Percentiles rank a stretch among this genome's conserved stretches.
phyloP scores from a whole-genome alignment of 2,329 filamentous ascomycete species.

The Claviceps maximensis region DNA sequence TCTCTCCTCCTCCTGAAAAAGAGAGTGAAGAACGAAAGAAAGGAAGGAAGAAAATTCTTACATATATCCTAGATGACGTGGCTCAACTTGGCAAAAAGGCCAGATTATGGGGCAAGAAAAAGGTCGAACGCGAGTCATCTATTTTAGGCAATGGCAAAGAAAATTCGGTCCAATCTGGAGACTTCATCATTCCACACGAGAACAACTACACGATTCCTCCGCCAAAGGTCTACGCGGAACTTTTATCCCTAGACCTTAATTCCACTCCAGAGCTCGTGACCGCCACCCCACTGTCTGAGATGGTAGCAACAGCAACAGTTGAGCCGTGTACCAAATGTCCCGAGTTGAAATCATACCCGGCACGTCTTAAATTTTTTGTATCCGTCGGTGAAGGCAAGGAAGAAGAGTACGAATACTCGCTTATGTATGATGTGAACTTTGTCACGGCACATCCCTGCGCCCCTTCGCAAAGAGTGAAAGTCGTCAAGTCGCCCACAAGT shows the following conservation, averaged over 20 bases:
- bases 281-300: conserved; percentile 30
- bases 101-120: conserved; percentile 47
- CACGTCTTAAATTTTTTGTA: conserved; percentile 22
- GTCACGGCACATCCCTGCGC: conserved; percentile 54
- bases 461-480: conserved; percentile 41
- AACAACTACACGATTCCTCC: conserved; percentile 36
- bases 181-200: conserved; percentile 49
- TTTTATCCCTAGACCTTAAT: conserved; percentile 38
- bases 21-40: neutral
- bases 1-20: too few species aligned
- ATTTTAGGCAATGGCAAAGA: conserved; percentile 46
- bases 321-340: conserved; percentile 20
- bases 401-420: conserved; percentile 28
- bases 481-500: conserved; percentile 45
- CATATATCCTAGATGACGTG: conserved; percentile 28
- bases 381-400: conserved; percentile 25
- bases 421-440: conserved; percentile 49
- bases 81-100: conserved; percentile 39
- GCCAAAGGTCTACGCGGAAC: conserved; percentile 33
- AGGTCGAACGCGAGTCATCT: conserved; percentile 45
- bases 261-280: conserved; percentile 29
- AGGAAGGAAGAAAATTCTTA: neutral
- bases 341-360: conserved; percentile 22
- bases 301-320: conserved; percentile 24
- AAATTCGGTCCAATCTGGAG: conserved; percentile 41